Evolutionary conservation across 2,329 filamentous ascomycete genomes (phyloP), one percentile per base, ranked within the genome.

Genomic region (Lasiodiplodia gonubiensis): DNA sequence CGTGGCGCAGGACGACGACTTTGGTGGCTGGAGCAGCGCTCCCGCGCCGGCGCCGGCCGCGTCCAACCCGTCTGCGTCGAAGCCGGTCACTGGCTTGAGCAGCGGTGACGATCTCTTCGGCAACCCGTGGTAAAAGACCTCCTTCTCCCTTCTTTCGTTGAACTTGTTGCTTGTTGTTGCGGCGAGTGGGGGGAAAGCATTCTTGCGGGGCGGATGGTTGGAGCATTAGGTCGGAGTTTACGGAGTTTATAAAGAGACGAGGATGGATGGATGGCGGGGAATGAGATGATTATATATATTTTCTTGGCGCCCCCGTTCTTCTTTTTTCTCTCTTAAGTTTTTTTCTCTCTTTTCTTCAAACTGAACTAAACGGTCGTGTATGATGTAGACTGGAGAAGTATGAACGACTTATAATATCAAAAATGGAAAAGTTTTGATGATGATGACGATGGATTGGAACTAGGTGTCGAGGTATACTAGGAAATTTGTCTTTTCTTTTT

Each of bases 21-120:
- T 97, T 81, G 94, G 94, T 23, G 94, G 94, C 14, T 98, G 94
- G 94, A 89, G 92, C 57, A 96, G 92, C 75, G 88, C 89, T 53
- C 90, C 86, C 74, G 86, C 72, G 72, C 83, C 80, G 46, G 80
- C 83, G 10, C 76, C 80, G 0, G 76, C 74, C 8, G 73, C 72
- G 11, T 35, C 57, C 25, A 55, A 64, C 39, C 69, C 67, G 1
- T 69, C 68, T 18, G 3, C 68, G 33, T 80, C 79, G 16, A 80
- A 85, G 59, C 82, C 89, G 39, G 80, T 85, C 30, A 81, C 84
- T 25, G 86, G 86, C 3, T 77, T 81, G 67, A 89, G 88, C 66
- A 83, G 81, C 35, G 78, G 80, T 61, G 94, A 97, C 71, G 94
- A 98, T 81, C 79, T 98, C 74, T 98, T 98, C 80, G 93, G 91